Evolutionary conservation across 1,139 yeast species (phyloP).

Genomic region (Blastobotrys ciferrii): DNA sequence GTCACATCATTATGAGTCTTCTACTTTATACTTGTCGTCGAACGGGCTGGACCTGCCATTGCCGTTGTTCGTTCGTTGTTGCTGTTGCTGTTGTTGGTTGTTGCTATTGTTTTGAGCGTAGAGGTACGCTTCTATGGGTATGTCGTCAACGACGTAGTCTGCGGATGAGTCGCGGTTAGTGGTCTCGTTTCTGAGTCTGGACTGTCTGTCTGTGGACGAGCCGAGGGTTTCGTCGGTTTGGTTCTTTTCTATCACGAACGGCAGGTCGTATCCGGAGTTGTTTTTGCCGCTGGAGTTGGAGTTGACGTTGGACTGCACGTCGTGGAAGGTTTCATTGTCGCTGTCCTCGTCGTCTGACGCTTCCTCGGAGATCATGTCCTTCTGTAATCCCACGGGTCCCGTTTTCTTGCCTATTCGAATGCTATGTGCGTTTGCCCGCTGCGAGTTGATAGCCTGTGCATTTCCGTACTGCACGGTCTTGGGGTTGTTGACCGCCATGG

Average conservation of each 20-base stretch:
- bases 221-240: neutral
- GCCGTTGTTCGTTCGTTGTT: constrained; percentile 14
- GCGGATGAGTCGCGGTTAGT: constrained; percentile 13
- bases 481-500: constrained; percentile 6
- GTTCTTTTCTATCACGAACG: constrained; percentile 23
- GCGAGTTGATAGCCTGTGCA: constrained; percentile 21
- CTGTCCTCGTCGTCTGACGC: constrained; percentile 16
- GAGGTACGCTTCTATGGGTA: constrained; percentile 27
- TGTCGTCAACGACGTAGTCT: constrained; percentile 26
- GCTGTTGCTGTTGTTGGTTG: constrained; percentile 16
- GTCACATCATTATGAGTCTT: constrained; percentile 2
- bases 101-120: constrained; percentile 21
- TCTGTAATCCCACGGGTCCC: constrained; percentile 25
- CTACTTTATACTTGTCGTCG: constrained; percentile 22
- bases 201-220: constrained; percentile 4
- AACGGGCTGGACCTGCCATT: constrained; percentile 25
- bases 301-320: constrained; percentile 1
- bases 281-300: neutral
- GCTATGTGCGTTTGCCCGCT: constrained; percentile 26
- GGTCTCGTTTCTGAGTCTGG: constrained; percentile 11
- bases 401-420: constrained; percentile 25
- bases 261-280: constrained; percentile 27
- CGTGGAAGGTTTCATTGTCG: neutral
- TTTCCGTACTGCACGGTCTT: constrained; percentile 18
- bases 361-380: constrained; percentile 25